Conservation (phyloP, 2,329 filamentous ascomycete genomes). For the Trichophyton benhamiae region DNA sequence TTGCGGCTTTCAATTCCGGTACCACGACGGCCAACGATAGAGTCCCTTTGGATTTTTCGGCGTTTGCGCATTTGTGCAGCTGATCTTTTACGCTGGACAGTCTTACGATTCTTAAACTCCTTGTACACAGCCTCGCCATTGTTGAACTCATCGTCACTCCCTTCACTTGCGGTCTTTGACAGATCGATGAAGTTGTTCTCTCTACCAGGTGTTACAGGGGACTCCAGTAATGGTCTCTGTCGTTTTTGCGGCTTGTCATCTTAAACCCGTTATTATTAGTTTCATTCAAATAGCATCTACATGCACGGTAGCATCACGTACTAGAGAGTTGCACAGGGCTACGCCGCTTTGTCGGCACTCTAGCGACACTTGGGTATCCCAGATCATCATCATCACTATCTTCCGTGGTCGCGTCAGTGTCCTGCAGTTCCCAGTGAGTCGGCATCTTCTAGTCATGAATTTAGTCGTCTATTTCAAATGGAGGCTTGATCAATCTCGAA, state of each 20-base stretch:
- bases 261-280: not conserved
- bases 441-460: not conserved
- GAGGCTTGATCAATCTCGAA: not conserved
- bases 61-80: slow-evolving; percentile 37
- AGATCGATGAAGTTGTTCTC: slow-evolving; percentile 8
- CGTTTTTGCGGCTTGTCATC: not conserved
- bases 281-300: not conserved
- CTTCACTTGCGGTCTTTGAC: slow-evolving; percentile 20
- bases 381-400: slow-evolving; percentile 32
- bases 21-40: slow-evolving; percentile 25
- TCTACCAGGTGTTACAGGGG: not conserved
- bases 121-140: slow-evolving; percentile 42
- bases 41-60: slow-evolving; percentile 34
- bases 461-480: not conserved
- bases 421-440: slow-evolving; percentile 16
- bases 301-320: not conserved
- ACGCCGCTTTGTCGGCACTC: not conserved
- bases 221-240: not conserved
- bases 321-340: not conserved
- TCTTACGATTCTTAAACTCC: slow-evolving; percentile 50
- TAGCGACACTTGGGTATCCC: slow-evolving; percentile 20
- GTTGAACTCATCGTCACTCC: slow-evolving; percentile 24
- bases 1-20: slow-evolving; percentile 21
- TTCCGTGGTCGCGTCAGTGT: slow-evolving; percentile 19
- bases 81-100: slow-evolving; percentile 40